Conservation (phyloP, 2,329 filamentous ascomycete species). For the Cladosporium sp. region DNA sequence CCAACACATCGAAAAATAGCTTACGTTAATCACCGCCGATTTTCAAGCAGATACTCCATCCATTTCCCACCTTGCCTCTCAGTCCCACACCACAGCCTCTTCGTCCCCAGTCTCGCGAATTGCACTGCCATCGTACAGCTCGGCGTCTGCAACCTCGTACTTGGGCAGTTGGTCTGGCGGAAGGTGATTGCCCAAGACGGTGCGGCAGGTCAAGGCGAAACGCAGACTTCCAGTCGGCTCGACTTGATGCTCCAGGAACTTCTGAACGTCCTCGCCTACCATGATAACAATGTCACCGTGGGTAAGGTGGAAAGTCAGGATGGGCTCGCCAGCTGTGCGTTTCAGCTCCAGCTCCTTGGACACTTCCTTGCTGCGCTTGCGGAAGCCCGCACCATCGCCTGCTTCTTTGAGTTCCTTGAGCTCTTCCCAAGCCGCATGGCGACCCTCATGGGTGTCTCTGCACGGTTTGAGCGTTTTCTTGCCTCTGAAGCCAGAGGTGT, state of each 20-base stretch:
- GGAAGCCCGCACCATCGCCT: neutral
- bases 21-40: neutral
- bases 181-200: constrained; percentile 50
- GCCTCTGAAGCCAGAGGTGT: constrained; percentile 21
- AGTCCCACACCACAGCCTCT: constrained; percentile 9
- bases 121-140: constrained; percentile 38
- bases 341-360: constrained; percentile 41
- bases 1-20: neutral
- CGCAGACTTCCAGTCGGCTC: constrained; percentile 52
- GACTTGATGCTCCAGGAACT: constrained; percentile 61
- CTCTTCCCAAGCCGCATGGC: constrained; percentile 34
- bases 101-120: constrained; percentile 10
- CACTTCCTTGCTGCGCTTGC: constrained; percentile 33
- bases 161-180: constrained; percentile 38
- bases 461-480: constrained; percentile 25
- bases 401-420: constrained; percentile 28
- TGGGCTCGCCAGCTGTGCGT: constrained; percentile 34
- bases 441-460: constrained; percentile 34
- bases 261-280: constrained; percentile 61
- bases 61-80: neutral
- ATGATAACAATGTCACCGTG: constrained; percentile 68
- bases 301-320: constrained; percentile 51
- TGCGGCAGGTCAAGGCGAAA: constrained; percentile 59
- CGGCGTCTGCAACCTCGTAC: constrained; percentile 41
- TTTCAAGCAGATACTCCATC: neutral